Conservation (phyloP, 2,329 filamentous ascomycete species). For the Ophiostoma tasmaniense region DNA sequence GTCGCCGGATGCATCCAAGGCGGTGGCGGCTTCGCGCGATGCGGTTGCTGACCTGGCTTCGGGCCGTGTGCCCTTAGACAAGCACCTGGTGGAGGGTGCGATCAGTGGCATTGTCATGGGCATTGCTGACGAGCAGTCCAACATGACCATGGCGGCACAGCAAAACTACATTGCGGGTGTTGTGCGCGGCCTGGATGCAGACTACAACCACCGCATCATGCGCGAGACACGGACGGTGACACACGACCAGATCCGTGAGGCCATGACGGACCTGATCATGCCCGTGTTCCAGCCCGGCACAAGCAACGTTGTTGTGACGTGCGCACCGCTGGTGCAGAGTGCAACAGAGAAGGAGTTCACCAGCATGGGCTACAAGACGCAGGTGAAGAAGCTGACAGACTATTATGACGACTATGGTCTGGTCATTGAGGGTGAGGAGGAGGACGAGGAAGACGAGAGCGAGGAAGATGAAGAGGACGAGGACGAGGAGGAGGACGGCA, state of each 20-base stretch:
- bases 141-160: conserved; percentile 71
- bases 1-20: conserved; percentile 80
- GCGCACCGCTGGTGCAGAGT: conserved; percentile 75
- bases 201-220: conserved; percentile 71
- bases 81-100: conserved; percentile 76
- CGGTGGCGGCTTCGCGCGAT: conserved; percentile 66
- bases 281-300: conserved; percentile 71
- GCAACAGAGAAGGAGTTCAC: conserved; percentile 67
- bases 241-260: conserved; percentile 65
- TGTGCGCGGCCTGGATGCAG: conserved; percentile 63
- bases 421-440: conserved; percentile 51
- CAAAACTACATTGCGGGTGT: conserved; percentile 78
- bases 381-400: conserved; percentile 62
- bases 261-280: conserved; percentile 65
- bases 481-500: conserved; percentile 43
- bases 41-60: conserved; percentile 67
- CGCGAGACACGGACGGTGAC: conserved; percentile 70
- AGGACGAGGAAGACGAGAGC: conserved; percentile 53
- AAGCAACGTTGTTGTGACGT: conserved; percentile 82
- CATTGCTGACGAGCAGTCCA: conserved; percentile 82
- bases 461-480: conserved; percentile 52
- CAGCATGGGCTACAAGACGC: conserved; percentile 67
- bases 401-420: conserved; percentile 91
- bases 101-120: conserved; percentile 81
- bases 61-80: conserved; percentile 65